phyloP scores from a whole-genome alignment of 306 rosid genomes.

The Rosa lucieae region DNA sequence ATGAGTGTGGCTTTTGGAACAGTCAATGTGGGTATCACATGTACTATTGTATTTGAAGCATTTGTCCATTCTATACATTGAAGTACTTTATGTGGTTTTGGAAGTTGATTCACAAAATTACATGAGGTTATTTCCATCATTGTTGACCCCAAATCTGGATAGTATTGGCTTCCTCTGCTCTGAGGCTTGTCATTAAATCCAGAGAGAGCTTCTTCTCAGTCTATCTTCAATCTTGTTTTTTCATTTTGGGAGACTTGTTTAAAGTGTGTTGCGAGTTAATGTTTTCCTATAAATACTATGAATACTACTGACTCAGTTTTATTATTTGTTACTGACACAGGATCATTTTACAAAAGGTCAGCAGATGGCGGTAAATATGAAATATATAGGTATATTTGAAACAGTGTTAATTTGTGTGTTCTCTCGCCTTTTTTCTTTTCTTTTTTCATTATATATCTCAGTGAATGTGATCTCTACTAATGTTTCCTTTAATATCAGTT shows the following conservation, averaged over 20 bases:
- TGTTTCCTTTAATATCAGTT: too few species aligned
- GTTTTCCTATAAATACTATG: conserved; percentile 4
- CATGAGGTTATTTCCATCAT: background rate
- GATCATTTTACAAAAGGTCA: conserved; percentile 60
- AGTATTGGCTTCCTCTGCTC: background rate
- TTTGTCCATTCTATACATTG: background rate
- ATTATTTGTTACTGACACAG: conserved; percentile 38
- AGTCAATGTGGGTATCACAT: background rate
- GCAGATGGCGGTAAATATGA: conserved; percentile 76
- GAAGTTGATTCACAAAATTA: background rate
- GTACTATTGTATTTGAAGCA: background rate
- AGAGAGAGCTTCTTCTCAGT: background rate
- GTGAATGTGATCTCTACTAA: background rate
- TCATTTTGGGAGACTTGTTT: conserved; percentile 20
- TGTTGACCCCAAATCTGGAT: background rate
- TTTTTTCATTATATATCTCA: background rate
- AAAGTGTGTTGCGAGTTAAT: conserved; percentile 16
- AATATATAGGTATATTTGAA: conserved; percentile 72
- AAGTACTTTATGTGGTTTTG: background rate
- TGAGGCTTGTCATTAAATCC: background rate
- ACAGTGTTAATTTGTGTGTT: background rate
- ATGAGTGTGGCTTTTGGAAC: background rate
- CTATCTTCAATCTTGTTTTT: background rate
- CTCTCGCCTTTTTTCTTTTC: background rate
- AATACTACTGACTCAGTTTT: conserved; percentile 20